Evolutionary conservation across 345 rosid genomes (phyloP).

Genomic region (Erodium maritimum): DNA sequence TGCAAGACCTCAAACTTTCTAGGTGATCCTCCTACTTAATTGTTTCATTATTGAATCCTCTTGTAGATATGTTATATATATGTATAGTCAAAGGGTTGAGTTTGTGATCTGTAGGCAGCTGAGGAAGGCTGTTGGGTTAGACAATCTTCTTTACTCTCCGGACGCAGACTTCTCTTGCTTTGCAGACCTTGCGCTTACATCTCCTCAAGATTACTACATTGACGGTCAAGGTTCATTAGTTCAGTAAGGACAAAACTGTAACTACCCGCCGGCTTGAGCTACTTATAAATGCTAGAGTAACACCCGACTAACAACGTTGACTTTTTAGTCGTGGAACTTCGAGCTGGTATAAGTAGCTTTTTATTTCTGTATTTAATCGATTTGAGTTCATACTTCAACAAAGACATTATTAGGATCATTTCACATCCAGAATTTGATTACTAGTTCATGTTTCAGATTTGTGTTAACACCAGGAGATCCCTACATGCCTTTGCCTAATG

Average conservation of each 20-base stretch:
- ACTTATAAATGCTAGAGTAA: too few species aligned
- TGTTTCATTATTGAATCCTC: not conserved
- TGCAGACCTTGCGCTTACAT: conserved; percentile 83
- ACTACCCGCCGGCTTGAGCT: too few species aligned
- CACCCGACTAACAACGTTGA: too few species aligned
- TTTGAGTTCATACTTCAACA: too few species aligned
- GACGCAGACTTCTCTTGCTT: conserved; percentile 99
- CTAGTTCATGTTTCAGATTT: conserved; percentile 37
- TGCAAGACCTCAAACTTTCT: conserved; percentile 62
- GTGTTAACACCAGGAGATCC: conserved; percentile 96
- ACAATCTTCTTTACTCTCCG: conserved; percentile 90
- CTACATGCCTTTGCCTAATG: conserved; percentile 77
- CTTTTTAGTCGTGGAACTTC: too few species aligned
- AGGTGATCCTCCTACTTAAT: conserved; percentile 34
- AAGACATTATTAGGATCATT: too few species aligned
- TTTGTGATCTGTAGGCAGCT: conserved; percentile 39
- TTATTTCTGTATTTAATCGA: too few species aligned
- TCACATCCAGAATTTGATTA: too few species aligned
- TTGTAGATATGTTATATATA: too few species aligned
- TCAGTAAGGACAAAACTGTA: conserved; percentile 94
- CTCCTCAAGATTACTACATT: conserved; percentile 86
- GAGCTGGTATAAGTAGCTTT: too few species aligned
- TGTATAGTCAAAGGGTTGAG: too few species aligned
- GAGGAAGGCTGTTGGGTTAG: conserved; percentile 67
- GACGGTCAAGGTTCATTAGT: conserved; percentile 95